Evolutionary conservation across 306 rosid species (phyloP), one percentile per base, ranked within the genome.

Genomic region (Carpinus viminea): DNA sequence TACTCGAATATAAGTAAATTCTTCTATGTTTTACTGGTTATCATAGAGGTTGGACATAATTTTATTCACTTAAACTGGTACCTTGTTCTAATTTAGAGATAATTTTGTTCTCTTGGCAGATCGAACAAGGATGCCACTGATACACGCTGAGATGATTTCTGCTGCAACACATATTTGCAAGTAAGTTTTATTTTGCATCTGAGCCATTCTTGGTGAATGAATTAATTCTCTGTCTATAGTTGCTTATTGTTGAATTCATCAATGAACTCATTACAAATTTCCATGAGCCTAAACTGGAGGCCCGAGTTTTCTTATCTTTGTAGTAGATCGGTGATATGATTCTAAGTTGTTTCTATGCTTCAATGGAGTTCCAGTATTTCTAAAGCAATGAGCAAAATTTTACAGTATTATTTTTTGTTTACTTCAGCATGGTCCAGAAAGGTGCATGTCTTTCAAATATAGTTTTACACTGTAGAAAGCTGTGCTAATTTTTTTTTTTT

Each of bases 51-150:
- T 21, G 34, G 70, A 64, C 7, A 36, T 34, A 16, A 55, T 48
- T 59, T 59, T 9, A 64, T 36, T 34, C 68, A 60, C 68, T 18
- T 47, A 31, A 34, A 53, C 34, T 51, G 6, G 24, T 31, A 2
- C 64, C 54, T 71, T 45, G 4, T 28, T 51, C 59, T 47, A 18
- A n/a, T 43, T 7, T 56, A 48, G 21, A 56, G 57, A 38, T 68
- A 36, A 20, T 50, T 50, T 68, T 60, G 26, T 56, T 68, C 36
- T 54, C 16, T 79, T 75, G 80, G 76, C 89, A 93, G 97, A 95
- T 89, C 89, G 90, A 79, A 75, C 91, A 8, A 81, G 87, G 79
- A 68, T 92, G 91, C 83, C 74, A 15, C 87, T 92, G 80, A 88
- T 86, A 74, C 88, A 87, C 38, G 90, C 89, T 6, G 97, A 88